These are phyloP conservation scores for Ormosia emarginata DNA, from an alignment of 306 rosid genomes.

Conservation along the genomic window DNA sequence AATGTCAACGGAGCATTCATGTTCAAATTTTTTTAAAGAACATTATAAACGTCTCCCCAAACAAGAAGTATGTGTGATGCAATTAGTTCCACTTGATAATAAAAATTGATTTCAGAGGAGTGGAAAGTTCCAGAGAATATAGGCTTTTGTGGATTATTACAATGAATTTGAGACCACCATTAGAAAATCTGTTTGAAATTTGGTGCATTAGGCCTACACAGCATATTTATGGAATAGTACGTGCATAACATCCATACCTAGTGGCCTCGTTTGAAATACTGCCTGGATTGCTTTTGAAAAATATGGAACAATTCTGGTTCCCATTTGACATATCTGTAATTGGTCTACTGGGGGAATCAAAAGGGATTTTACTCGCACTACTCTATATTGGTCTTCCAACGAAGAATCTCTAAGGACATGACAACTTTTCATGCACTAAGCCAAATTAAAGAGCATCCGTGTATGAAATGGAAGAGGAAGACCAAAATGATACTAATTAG, in stretches of 20 bases:
- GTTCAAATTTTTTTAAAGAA: too few relatives aligned
- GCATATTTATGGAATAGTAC: slow-evolving; percentile 10
- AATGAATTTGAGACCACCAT: background rate
- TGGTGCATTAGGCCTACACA: background rate
- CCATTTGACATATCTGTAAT: slow-evolving; percentile 28
- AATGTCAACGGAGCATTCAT: too few relatives aligned
- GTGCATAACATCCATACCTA: background rate
- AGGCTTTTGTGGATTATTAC: slow-evolving; percentile 24
- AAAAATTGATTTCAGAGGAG: slow-evolving; percentile 6
- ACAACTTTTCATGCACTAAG: slow-evolving; percentile 25
- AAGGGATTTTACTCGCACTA: slow-evolving; percentile 14
- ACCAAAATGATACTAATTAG: slow-evolving; percentile 5
- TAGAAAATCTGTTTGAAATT: slow-evolving; percentile 17
- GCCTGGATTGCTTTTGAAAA: slow-evolving; percentile 11
- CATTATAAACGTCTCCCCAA: too few relatives aligned
- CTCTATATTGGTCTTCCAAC: slow-evolving; percentile 11
- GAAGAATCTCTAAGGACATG: slow-evolving; percentile 27
- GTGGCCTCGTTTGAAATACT: slow-evolving; percentile 18
- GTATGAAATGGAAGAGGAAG: slow-evolving; percentile 5
- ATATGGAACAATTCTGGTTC: slow-evolving; percentile 5
- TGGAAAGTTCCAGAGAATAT: slow-evolving; percentile 28
- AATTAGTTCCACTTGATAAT: background rate
- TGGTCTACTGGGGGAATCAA: slow-evolving; percentile 34
- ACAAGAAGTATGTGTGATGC: background rate
- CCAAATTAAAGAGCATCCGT: slow-evolving; percentile 19